These are phyloP conservation scores for Fusarium sp. DNA, from an alignment of 2,329 filamentous ascomycete species.

Conservation along the genomic window DNA sequence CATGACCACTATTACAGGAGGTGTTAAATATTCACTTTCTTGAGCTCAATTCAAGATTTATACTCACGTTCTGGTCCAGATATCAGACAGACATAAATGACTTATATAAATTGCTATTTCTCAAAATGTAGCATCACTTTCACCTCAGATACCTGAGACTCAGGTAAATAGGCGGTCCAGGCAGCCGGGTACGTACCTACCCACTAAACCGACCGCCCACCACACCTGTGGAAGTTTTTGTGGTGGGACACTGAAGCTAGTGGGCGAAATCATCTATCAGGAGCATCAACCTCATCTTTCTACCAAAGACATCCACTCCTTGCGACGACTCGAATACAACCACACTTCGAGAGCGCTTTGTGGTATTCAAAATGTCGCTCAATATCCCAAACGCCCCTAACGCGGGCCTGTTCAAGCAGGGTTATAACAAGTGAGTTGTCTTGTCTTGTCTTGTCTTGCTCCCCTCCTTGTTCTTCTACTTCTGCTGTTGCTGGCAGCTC, in stretches of 20 bases:
- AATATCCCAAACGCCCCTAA: slow-evolving; percentile 96
- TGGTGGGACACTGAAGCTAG: slow-evolving; percentile 41
- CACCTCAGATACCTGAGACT: not conserved
- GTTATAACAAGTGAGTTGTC: slow-evolving; percentile 87
- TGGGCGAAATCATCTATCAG: slow-evolving; percentile 39
- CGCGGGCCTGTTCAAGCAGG: slow-evolving; percentile 91
- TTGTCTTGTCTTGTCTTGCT: not conserved
- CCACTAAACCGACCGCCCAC: slow-evolving; percentile 42
- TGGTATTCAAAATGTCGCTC: slow-evolving; percentile 79
- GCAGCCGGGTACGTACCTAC: slow-evolving; percentile 42
- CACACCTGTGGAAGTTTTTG: slow-evolving; percentile 45
- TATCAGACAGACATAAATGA: not conserved
- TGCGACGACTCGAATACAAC: slow-evolving; percentile 31
- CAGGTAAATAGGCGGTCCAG: slow-evolving; percentile 9
- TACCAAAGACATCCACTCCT: slow-evolving; percentile 28
- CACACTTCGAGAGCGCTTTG: slow-evolving; percentile 32
- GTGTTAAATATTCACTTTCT: not conserved
- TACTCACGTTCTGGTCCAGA: fast-evolving
- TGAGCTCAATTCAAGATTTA: not conserved
- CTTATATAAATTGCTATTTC: not conserved
- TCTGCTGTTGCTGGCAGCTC: slow-evolving; percentile 34
- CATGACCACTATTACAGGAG: not conserved
- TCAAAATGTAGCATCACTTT: too few species aligned
- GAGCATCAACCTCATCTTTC: slow-evolving; percentile 38
- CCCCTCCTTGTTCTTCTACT: slow-evolving; percentile 16